A percentile compares a stretch with the other conserved stretches of the same genome.
Conservation (phyloP, 2,329 filamentous ascomycete genomes). For the Penicillium decumbens region DNA sequence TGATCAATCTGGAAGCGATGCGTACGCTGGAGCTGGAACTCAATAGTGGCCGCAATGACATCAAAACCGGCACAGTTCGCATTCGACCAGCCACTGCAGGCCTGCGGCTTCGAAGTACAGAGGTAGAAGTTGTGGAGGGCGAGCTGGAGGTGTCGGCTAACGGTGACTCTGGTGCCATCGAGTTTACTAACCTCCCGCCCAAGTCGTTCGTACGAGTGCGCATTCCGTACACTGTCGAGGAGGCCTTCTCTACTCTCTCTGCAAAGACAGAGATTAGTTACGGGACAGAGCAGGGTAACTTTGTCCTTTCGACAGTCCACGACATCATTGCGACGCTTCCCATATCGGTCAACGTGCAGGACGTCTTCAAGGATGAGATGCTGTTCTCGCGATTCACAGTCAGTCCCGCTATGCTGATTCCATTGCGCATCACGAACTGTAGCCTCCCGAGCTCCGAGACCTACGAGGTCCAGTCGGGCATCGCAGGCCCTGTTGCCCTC, state of each 20-base stretch:
- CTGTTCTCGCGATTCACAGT: conserved; percentile 90
- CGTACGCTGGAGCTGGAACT: conserved; percentile 72
- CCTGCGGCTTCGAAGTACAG: conserved; percentile 52
- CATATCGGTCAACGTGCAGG: conserved; percentile 92
- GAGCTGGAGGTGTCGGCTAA: conserved; percentile 41
- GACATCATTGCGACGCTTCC: conserved; percentile 70
- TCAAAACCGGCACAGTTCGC: conserved; percentile 47
- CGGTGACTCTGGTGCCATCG: conserved; percentile 45
- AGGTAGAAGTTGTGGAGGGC: conserved; percentile 45
- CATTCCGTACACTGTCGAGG: conserved; percentile 80
- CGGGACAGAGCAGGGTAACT: conserved; percentile 60
- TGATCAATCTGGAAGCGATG: conserved; percentile 73
- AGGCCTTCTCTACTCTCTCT: conserved; percentile 64
- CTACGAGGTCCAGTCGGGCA: conserved; percentile 53
- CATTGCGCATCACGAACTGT: conserved; percentile 68
- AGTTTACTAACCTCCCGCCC: conserved; percentile 34
- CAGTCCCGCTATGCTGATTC: conserved; percentile 70
- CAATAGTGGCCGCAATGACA: conserved; percentile 67
- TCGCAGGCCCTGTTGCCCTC: conserved; percentile 44
- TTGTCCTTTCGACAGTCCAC: conserved; percentile 59
- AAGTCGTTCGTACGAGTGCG: conserved; percentile 43
- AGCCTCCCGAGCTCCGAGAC: conserved; percentile 65
- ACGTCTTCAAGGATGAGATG: conserved; percentile 78
- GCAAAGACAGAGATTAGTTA: conserved; percentile 74
- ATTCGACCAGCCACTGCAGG: conserved; percentile 59